Evolutionary conservation across 2,329 filamentous ascomycete genomes (phyloP), one percentile per base, ranked within the genome.

Genomic region (Monilinia laxa): DNA sequence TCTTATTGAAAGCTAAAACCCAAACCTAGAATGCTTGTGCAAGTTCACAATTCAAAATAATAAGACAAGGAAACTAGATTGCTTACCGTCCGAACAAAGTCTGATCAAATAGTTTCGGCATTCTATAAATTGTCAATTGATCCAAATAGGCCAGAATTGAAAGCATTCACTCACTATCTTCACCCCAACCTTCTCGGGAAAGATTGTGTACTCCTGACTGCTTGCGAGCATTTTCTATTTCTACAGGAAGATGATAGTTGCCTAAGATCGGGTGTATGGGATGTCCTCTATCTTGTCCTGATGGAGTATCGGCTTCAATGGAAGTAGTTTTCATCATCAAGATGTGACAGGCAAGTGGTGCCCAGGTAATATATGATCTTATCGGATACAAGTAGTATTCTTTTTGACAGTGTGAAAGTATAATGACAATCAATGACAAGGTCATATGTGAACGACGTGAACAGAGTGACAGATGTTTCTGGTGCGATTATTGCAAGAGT

Each of bases 71-170:
- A 25, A n/a, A 14, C 11, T 11, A 18, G 2, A 12, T 31, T 28
- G 20, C 63, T 65, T 52, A 65, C 63, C 54, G 40, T 65, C 63
- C n/a, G 63, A 57, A 59, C 80, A 81, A 57, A 80, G 79, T 73
- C 79, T 75, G 38, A 81, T 78, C 23, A 82, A 78, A 9, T 81
- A 79, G 62, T 79, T 81, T 51, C 80, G 79, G 64, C 81, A 82
- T 72, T 81, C 80, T 81, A 23, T 49, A 40, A n/a, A 42, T 20
- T 49, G 16, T 64, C 23, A 71, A 67, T 42, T 53, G 38, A 16
- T 45, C 5, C 40, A 16, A 31, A 35, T 16, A 18, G 11, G 23
- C 1, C 6, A 7, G 4, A 47, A 16, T n/a, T 14, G 7, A 28
- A 45, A 10, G 20, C 5, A 53, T 31, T 45, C 7, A 67, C 68